phyloP scores from a whole-genome alignment of 179 eudicot genomes.

The Pouteria campechiana region DNA sequence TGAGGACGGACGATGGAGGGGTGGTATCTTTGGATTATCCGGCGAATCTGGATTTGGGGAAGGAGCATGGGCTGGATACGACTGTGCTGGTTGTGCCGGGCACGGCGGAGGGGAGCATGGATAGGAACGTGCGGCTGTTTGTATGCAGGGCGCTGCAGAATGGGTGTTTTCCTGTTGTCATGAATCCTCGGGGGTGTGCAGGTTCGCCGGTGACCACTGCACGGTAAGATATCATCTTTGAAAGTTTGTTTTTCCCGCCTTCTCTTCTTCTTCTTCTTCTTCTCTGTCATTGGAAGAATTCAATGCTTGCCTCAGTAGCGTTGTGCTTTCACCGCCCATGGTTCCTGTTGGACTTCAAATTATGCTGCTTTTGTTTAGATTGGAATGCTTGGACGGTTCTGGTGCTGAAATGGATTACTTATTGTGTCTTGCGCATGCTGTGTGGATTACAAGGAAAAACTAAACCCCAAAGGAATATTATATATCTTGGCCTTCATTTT shows the following conservation, averaged over 20 bases:
- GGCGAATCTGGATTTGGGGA: constrained; percentile 55
- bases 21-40: constrained; percentile 89
- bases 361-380: too few relatives aligned
- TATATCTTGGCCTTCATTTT: too few relatives aligned
- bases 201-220: constrained; percentile 85
- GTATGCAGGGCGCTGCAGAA: constrained; percentile 50
- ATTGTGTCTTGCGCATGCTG: too few relatives aligned
- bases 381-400: too few relatives aligned
- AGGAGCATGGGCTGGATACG: constrained; percentile 74
- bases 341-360: background rate
- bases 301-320: background rate
- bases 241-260: background rate
- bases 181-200: constrained; percentile 93
- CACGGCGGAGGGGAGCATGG: constrained; percentile 65
- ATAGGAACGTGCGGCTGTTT: constrained; percentile 32
- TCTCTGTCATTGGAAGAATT: background rate
- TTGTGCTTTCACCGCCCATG: constrained; percentile 1
- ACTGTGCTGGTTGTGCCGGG: constrained; percentile 73
- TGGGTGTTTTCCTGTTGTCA: constrained; percentile 81
- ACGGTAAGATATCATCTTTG: constrained; percentile 23
- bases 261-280: background rate
- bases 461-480: too few relatives aligned
- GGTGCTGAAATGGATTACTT: too few relatives aligned
- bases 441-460: too few relatives aligned
- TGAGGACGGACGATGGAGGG: constrained; percentile 66